A percentile compares a stretch with the other conserved stretches of the same genome.
These are phyloP conservation scores for Ascosphaera apis DNA, from an alignment of 2,329 filamentous ascomycete species.

Conservation along the genomic window DNA sequence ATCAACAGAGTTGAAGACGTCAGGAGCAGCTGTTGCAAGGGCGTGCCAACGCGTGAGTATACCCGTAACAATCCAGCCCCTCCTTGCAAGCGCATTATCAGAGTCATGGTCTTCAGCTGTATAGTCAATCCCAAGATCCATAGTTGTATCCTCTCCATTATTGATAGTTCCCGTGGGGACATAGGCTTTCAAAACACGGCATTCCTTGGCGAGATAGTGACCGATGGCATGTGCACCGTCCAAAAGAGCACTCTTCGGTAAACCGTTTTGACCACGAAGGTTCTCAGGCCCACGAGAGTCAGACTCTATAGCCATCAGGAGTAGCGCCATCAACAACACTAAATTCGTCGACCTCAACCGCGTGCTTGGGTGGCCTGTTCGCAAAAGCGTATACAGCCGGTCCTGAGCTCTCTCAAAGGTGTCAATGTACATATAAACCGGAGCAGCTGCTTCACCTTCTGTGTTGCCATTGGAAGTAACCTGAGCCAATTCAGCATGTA, in stretches of 20 bases:
- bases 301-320: conserved; percentile 20
- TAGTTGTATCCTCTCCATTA: conserved; percentile 5
- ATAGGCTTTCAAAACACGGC: conserved; percentile 14
- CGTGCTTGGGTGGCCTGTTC: conserved; percentile 13
- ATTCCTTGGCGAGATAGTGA: conserved; percentile 16
- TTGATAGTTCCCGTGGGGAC: conserved; percentile 9
- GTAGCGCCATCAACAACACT: conserved; percentile 19
- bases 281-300: conserved; percentile 21
- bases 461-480: neutral
- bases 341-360: conserved; percentile 16
- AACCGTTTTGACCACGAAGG: conserved; percentile 17
- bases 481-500: conserved; percentile 13
- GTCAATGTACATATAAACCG: conserved; percentile 1
- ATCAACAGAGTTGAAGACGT: conserved; percentile 11
- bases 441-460: neutral
- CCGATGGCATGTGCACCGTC: conserved; percentile 17
- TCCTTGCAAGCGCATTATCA: conserved; percentile 17
- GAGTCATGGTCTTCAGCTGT: conserved; percentile 16
- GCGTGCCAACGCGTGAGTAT: conserved; percentile 20
- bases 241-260: conserved; percentile 18
- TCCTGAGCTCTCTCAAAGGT: conserved; percentile 19
- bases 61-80: conserved; percentile 17
- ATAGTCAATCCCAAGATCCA: neutral
- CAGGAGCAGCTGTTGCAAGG: conserved; percentile 18
- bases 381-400: conserved; percentile 16